phyloP scores from a whole-genome alignment of 2,329 filamentous ascomycete genomes.

The Ceratocystiopsis brevicomis region DNA sequence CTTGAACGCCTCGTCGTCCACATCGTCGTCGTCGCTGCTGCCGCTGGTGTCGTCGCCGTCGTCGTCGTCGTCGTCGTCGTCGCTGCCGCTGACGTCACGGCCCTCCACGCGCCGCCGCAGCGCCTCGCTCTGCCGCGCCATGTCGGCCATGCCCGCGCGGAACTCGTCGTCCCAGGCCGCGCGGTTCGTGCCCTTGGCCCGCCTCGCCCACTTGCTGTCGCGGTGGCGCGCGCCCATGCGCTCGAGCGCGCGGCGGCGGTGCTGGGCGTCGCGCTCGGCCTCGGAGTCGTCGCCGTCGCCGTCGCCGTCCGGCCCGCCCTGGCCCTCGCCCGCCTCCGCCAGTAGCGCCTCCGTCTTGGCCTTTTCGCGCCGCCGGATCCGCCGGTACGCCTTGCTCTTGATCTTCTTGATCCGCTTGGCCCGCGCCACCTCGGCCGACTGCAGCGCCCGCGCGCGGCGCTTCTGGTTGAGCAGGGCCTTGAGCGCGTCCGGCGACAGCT shows the following conservation, averaged over 20 bases:
- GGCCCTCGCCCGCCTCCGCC: conserved; percentile 32
- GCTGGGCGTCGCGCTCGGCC: conserved; percentile 42
- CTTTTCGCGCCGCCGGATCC: conserved; percentile 66
- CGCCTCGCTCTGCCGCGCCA: conserved; percentile 69
- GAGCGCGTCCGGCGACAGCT: conserved; percentile 50
- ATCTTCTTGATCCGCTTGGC: conserved; percentile 95
- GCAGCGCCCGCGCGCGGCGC: conserved; percentile 61
- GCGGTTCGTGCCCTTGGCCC: conserved; percentile 53
- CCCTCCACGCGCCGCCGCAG: conserved; percentile 55
- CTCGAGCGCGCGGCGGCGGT: conserved; percentile 63
- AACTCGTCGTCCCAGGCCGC: conserved; percentile 82
- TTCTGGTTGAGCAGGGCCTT: conserved; percentile 55
- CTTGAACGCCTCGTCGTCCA: conserved; percentile 36
- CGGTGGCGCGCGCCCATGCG: conserved; percentile 70
- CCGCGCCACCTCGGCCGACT: conserved; percentile 75
- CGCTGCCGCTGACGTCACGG: conserved; percentile 8
- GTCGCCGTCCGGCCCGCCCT: no score
- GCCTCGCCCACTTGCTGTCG: conserved; percentile 86
- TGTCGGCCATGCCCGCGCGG: conserved; percentile 56
- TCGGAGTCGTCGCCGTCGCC: conserved; percentile 48
- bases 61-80: conserved; percentile 21
- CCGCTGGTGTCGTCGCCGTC: conserved; percentile 38
- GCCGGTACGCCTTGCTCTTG: conserved; percentile 88
- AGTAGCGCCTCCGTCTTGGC: conserved; percentile 34
- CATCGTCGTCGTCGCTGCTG: conserved; percentile 34